A percentile compares a stretch with the other conserved stretches of the same genome.
Conservation (phyloP, 2,329 filamentous ascomycete species). For the Fonsecaea pedrosoi region DNA sequence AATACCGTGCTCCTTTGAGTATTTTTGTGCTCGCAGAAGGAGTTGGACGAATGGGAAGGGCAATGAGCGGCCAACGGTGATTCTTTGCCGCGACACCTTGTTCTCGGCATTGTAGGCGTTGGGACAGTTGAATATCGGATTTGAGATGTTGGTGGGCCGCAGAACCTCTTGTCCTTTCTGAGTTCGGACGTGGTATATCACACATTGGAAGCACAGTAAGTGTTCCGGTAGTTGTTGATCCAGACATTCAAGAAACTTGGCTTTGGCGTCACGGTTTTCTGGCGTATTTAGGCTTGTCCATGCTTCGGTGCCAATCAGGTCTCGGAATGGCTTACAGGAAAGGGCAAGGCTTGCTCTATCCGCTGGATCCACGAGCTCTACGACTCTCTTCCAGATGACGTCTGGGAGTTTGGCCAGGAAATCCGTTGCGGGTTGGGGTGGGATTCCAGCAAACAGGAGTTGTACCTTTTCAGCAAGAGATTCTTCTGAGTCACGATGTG, state of each 20-base stretch:
- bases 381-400: slow-evolving; percentile 56
- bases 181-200: slow-evolving; percentile 61
- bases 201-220: slow-evolving; percentile 66
- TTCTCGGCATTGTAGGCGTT: slow-evolving; percentile 57
- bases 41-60: slow-evolving; percentile 67
- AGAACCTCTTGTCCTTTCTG: slow-evolving; percentile 61
- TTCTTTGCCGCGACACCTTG: slow-evolving; percentile 58
- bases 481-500: slow-evolving; percentile 32
- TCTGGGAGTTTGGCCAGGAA: slow-evolving; percentile 55
- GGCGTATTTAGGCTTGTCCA: slow-evolving; percentile 46
- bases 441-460: slow-evolving; percentile 25
- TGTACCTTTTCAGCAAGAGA: slow-evolving; percentile 26
- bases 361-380: slow-evolving; percentile 51
- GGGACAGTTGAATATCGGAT: slow-evolving; percentile 64
- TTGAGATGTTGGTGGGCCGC: slow-evolving; percentile 60
- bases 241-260: slow-evolving; percentile 59
- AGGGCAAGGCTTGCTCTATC: slow-evolving; percentile 59
- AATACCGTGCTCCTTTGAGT: slow-evolving; percentile 58
- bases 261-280: slow-evolving; percentile 54
- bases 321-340: slow-evolving; percentile 55
- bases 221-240: slow-evolving; percentile 61
- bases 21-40: slow-evolving; percentile 57
- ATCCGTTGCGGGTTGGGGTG: slow-evolving; percentile 23
- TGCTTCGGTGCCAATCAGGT: slow-evolving; percentile 51
- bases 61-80: slow-evolving; percentile 62